phyloP scores from a whole-genome alignment of 257 asterid species.

The Thymus quinquecostatus region DNA sequence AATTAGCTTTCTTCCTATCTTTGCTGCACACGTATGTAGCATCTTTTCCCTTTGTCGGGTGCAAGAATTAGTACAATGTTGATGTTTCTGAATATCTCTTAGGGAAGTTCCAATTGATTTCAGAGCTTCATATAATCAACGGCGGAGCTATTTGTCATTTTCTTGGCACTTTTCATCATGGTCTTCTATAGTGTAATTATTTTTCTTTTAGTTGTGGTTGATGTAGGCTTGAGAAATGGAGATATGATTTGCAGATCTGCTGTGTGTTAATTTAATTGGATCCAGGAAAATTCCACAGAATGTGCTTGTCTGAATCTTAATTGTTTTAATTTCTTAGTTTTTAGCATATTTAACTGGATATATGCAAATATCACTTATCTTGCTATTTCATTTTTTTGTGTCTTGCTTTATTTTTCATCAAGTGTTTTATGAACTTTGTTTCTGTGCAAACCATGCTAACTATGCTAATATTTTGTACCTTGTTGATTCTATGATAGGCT shows the following conservation, averaged over 20 bases:
- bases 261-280: not conserved
- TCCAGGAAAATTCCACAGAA: not conserved
- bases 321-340: not conserved
- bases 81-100: conserved; percentile 18
- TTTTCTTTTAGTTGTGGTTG: not conserved
- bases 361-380: not conserved
- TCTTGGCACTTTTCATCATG: conserved; percentile 12
- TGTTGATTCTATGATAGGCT: conserved; percentile 60
- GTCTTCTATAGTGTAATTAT: not conserved
- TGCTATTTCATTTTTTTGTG: not conserved
- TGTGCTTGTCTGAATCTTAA: not conserved
- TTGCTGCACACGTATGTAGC: not conserved
- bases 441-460: conserved; percentile 25
- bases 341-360: not conserved
- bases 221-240: conserved; percentile 9
- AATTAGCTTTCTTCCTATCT: not conserved
- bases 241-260: conserved; percentile 5
- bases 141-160: not conserved
- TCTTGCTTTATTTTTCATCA: not conserved
- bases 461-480: conserved; percentile 30
- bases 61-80: not conserved
- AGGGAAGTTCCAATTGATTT: conserved; percentile 8
- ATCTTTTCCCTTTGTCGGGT: not conserved
- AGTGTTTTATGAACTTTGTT: conserved; percentile 17
- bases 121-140: conserved; percentile 8